A percentile compares a stretch with the other conserved stretches of the same genome.
These are phyloP conservation scores for Bassia scoparia DNA, from an alignment of 148 eudicot species.

Conservation along the genomic window DNA sequence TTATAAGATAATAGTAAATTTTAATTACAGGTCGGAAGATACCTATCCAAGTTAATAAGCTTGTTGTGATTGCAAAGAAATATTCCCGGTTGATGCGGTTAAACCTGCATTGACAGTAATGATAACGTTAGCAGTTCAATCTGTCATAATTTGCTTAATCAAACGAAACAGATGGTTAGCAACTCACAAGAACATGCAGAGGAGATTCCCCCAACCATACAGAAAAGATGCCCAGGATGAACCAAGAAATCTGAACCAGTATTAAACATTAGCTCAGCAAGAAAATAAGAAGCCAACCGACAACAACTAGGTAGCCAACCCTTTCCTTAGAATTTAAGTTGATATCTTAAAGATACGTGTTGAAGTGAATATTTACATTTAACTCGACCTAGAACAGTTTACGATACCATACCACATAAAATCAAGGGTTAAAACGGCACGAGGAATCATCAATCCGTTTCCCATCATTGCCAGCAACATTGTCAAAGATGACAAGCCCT, in stretches of 20 bases:
- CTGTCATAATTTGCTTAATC: not conserved
- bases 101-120: conserved; percentile 48
- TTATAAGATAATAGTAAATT: not conserved
- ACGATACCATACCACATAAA: conserved; percentile 67
- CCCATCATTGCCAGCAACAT: conserved; percentile 96
- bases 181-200: conserved; percentile 71
- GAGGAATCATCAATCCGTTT: conserved; percentile 93
- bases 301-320: too few species aligned
- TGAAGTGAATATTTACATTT: too few species aligned
- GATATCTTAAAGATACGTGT: too few species aligned
- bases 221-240: conserved; percentile 76
- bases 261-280: not conserved
- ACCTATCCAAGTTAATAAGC: conserved; percentile 76
- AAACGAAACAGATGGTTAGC: conserved; percentile 2
- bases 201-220: conserved; percentile 93
- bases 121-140: not conserved
- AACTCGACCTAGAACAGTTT: not conserved
- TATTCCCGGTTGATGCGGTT: conserved; percentile 65
- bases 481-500: conserved; percentile 84
- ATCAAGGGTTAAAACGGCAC: conserved; percentile 85
- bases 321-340: too few species aligned
- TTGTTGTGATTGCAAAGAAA: conserved; percentile 69
- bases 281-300: not conserved
- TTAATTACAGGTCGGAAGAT: conserved; percentile 19
- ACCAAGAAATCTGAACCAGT: conserved; percentile 76